Base-by-base conservation (phyloP, 2,329 filamentous ascomycete species). In the Colletotrichum scovillei region DNA sequence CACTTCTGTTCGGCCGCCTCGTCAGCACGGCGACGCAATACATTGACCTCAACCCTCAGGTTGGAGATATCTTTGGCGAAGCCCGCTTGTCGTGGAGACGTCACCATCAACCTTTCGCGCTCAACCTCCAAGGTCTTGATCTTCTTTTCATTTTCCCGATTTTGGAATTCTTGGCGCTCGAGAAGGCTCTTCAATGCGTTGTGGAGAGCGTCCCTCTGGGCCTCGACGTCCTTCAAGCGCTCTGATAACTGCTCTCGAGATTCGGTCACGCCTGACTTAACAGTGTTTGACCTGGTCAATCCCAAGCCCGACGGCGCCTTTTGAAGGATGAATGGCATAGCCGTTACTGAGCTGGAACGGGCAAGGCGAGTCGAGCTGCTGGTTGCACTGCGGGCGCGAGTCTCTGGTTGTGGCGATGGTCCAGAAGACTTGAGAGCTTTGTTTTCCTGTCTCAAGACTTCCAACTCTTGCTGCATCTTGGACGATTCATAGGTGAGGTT, bases 1-100 rank as follows among this genome's bases (percentile, higher is more conserved):
- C 94, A 98, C 83, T 98, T 98, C 79, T 97, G 94, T 79, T 98
- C 95, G 16, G 98, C 89, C 19, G 96, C 96, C 76, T 98, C 96
- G 78, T 99, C 96, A 35, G 96, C 96, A 67, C 97, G 92, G 74
- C 92, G 92, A 56, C 97, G 92, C 69, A 99, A 88, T 19, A 93
- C 89, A 64, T 93, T 94, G 75, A 99, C 93, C 81, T 99, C 97
- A 28, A 93, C 91, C 73, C 95, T 92, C 56, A 98, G 87, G 74
- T 89, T 92, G 2, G 89, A 88, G 7, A 98, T 94, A 79, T 98
- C 96, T 76, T 89, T 91, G 80, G 97, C 93, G 81, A 97, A 98
- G 11, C 94, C 94, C 5, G 91, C 90, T 76, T 93, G 92, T 76
- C 91, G 91, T 2, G 94, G 93, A 1, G 92, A 93, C 49, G 88